Percentiles rank a stretch among this genome's conserved stretches.
Conservation (phyloP, 768 basidiomycete species). For the Lactarius tabidus region DNA sequence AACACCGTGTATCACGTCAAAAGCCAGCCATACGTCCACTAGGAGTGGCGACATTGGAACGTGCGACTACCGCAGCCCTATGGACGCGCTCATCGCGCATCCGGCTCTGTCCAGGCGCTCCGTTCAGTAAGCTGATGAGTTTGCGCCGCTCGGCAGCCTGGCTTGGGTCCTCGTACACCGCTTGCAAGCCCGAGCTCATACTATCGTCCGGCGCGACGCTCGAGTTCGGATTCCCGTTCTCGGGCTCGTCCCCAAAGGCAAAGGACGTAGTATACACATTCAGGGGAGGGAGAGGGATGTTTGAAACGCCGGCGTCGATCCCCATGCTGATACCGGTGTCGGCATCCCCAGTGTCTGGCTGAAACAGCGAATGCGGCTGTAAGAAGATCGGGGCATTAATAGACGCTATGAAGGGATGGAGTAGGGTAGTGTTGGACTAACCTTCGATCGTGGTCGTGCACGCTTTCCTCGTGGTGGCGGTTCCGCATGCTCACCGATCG, state of each 20-base stretch:
- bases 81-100: slow-evolving; percentile 5
- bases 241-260: slow-evolving; percentile 21
- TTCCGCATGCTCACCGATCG: slow-evolving; percentile 23
- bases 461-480: slow-evolving; percentile 34
- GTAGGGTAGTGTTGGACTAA: slow-evolving; percentile 24
- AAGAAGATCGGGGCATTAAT: not conserved
- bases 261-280: slow-evolving; percentile 14
- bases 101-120: slow-evolving; percentile 19
- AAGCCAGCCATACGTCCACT: slow-evolving; percentile 15
- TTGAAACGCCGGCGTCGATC: not conserved
- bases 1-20: not conserved
- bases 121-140: slow-evolving; percentile 23
- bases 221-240: slow-evolving; percentile 4
- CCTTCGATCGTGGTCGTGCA: slow-evolving; percentile 38
- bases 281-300: not conserved
- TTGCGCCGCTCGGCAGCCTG: slow-evolving; percentile 24
- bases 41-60: not conserved
- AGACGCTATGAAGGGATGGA: not conserved
- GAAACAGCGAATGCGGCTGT: slow-evolving; percentile 39
- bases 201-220: slow-evolving; percentile 1
- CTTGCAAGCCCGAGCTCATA: slow-evolving; percentile 20
- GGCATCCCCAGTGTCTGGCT: slow-evolving; percentile 33
- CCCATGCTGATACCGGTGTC: not conserved
- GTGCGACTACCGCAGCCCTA: not conserved
- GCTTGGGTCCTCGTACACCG: slow-evolving; percentile 25